A percentile compares a stretch with the other conserved stretches of the same genome.
phyloP scores from a whole-genome alignment of 768 basidiomycete genomes.

The Coprinellus micaceus region DNA sequence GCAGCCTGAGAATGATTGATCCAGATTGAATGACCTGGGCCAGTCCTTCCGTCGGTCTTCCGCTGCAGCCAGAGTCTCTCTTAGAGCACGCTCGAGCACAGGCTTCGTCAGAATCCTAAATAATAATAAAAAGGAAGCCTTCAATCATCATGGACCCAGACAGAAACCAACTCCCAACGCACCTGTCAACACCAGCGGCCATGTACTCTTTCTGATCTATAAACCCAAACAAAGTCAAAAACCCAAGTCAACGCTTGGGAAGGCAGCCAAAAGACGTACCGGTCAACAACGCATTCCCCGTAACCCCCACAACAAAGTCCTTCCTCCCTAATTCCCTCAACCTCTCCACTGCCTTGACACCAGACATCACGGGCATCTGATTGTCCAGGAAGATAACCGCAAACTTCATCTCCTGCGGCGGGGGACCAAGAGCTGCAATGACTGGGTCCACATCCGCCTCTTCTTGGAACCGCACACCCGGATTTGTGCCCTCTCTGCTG shows the following conservation, averaged over 20 bases:
- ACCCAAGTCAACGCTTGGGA: conserved; percentile 2
- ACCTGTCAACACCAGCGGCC: conserved; percentile 74
- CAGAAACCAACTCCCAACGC: conserved; percentile 22
- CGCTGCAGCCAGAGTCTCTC: conserved; percentile 42
- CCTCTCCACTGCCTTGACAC: conserved; percentile 61
- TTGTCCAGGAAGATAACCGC: conserved; percentile 60
- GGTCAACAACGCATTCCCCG: conserved; percentile 56
- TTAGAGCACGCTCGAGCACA: conserved; percentile 57
- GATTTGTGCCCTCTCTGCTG: too few species aligned
- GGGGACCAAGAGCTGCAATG: conserved; percentile 5
- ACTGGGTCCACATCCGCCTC: background rate
- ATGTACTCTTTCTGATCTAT: conserved; percentile 75
- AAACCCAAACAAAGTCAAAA: conserved; percentile 13
- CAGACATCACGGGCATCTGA: conserved; percentile 82
- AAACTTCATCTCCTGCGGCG: conserved; percentile 34
- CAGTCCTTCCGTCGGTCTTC: conserved; percentile 22
- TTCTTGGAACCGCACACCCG: too few species aligned
- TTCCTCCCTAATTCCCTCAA: conserved; percentile 60
- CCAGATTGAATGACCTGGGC: background rate
- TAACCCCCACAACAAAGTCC: conserved; percentile 83
- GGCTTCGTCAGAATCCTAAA: conserved; percentile 81
- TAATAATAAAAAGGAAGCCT: conserved; percentile 25
- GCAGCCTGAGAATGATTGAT: background rate
- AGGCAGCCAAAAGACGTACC: conserved; percentile 26
- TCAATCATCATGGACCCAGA: conserved; percentile 5